Evolutionary conservation across 2,329 filamentous ascomycete genomes (phyloP).

Genomic region (Periglandula ipomoeae): DNA sequence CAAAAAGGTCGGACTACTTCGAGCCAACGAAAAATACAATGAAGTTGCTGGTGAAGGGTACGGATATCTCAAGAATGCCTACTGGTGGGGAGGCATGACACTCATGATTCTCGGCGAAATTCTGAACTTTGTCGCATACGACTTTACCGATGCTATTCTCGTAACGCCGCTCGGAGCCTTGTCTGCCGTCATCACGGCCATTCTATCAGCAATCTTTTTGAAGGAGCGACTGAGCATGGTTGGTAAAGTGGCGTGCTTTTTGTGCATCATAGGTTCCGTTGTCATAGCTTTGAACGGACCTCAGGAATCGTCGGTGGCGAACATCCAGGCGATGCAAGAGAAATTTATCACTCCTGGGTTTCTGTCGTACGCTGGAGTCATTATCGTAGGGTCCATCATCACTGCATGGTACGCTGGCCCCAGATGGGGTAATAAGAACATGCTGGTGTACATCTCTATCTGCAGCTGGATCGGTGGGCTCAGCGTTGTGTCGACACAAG

Average conservation of each 20-base stretch:
- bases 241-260: slow-evolving; percentile 90
- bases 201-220: slow-evolving; percentile 87
- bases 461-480: slow-evolving; percentile 91
- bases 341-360: slow-evolving; percentile 85
- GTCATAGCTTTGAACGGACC: slow-evolving; percentile 94
- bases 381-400: slow-evolving; percentile 63
- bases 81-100: slow-evolving; percentile 94
- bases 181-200: slow-evolving; percentile 83
- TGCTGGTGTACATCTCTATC: slow-evolving; percentile 95
- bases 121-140: slow-evolving; percentile 95
- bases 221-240: slow-evolving; percentile 94
- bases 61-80: slow-evolving; percentile 89
- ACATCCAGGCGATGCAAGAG: slow-evolving; percentile 86
- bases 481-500: slow-evolving; percentile 91
- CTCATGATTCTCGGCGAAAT: slow-evolving; percentile 96
- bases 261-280: slow-evolving; percentile 87
- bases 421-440: slow-evolving; percentile 88
- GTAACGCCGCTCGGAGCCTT: slow-evolving; percentile 88
- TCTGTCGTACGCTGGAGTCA: slow-evolving; percentile 71
- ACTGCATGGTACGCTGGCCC: slow-evolving; percentile 76
- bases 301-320: slow-evolving; percentile 69
- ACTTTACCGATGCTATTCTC: slow-evolving; percentile 91
- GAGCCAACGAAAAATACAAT: slow-evolving; percentile 91
- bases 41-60: slow-evolving; percentile 95
- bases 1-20: slow-evolving; percentile 86